Evolutionary conservation across 2,329 filamentous ascomycete species (phyloP).

Genomic region (Diaporthe aspalathi): DNA sequence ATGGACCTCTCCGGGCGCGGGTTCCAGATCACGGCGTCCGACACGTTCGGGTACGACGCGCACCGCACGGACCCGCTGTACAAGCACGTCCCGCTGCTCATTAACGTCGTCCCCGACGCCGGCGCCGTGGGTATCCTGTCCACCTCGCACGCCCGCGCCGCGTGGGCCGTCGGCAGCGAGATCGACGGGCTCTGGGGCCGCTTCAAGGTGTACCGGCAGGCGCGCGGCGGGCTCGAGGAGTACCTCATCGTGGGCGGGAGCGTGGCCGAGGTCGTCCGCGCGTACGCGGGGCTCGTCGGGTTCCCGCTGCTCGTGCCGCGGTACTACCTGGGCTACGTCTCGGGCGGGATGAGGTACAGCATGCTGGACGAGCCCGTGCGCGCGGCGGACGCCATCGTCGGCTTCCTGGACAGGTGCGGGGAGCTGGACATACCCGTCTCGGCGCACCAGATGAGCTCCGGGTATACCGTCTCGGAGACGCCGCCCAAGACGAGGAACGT

Average conservation of each 20-base stretch:
- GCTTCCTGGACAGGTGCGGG: slow-evolving; percentile 70
- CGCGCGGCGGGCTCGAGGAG: slow-evolving; percentile 77
- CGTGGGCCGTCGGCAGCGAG: slow-evolving; percentile 75
- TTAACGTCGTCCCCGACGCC: slow-evolving; percentile 68
- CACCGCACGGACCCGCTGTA: slow-evolving; percentile 79
- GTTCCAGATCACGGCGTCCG: slow-evolving; percentile 75
- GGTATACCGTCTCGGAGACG: slow-evolving; percentile 75
- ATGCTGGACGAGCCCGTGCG: slow-evolving; percentile 60
- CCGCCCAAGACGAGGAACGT: slow-evolving; percentile 77
- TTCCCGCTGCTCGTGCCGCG: slow-evolving; percentile 75
- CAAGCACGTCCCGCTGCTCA: slow-evolving; percentile 79
- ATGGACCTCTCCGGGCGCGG: slow-evolving; percentile 77
- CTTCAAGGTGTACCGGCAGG: slow-evolving; percentile 80
- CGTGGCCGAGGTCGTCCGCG: slow-evolving; percentile 72
- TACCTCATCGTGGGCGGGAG: slow-evolving; percentile 76
- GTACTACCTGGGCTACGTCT: slow-evolving; percentile 80
- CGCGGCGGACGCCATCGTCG: slow-evolving; percentile 69
- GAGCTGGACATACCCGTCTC: slow-evolving; percentile 76
- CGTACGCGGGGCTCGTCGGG: slow-evolving; percentile 75
- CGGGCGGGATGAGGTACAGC: slow-evolving; percentile 69
- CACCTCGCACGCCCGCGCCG: slow-evolving; percentile 71
- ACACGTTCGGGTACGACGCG: slow-evolving; percentile 79
- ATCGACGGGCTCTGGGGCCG: slow-evolving; percentile 82
- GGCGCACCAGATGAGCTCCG: slow-evolving; percentile 78
- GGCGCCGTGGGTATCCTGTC: slow-evolving; percentile 77